Evolutionary conservation across 805 yeast species (phyloP).

Genomic region (Candida multigemmis): DNA sequence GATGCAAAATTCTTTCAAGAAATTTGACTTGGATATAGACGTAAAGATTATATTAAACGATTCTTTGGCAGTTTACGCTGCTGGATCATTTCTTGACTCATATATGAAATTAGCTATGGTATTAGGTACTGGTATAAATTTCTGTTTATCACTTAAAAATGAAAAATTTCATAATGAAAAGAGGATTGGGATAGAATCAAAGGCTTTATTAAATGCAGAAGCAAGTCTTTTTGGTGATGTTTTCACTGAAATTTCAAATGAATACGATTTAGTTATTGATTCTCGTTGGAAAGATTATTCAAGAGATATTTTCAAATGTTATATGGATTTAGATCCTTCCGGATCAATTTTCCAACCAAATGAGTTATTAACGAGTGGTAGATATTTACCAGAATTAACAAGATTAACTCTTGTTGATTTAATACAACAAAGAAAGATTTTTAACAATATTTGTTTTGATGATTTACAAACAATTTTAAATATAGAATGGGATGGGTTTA

Average conservation of each 20-base stretch:
- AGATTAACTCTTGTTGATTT: slow-evolving; percentile 33
- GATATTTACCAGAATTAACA: slow-evolving; percentile 47
- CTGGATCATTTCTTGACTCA: slow-evolving; percentile 35
- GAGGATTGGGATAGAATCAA: slow-evolving; percentile 5
- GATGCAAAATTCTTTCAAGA: slow-evolving; percentile 23
- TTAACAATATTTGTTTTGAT: slow-evolving; percentile 8
- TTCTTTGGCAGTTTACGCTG: slow-evolving; percentile 54
- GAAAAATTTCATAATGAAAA: slow-evolving; percentile 9
- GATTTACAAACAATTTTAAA: slow-evolving; percentile 3
- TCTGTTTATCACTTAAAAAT: slow-evolving; percentile 31
- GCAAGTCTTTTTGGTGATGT: slow-evolving; percentile 44
- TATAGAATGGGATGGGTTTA: slow-evolving; percentile 19
- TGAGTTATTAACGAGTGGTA: slow-evolving; percentile 46
- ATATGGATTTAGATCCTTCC: slow-evolving; percentile 16
- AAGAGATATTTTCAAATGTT: slow-evolving; percentile 12
- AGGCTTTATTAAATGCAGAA: slow-evolving; percentile 39
- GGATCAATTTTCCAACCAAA: slow-evolving; percentile 42
- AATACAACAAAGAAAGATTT: slow-evolving; percentile 17
- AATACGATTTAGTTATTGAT: slow-evolving; percentile 32
- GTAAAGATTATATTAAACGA: slow-evolving; percentile 50
- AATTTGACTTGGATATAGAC: slow-evolving; percentile 16
- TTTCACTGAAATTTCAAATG: slow-evolving; percentile 21
- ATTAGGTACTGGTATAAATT: slow-evolving; percentile 61
- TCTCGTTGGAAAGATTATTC: slow-evolving; percentile 8
- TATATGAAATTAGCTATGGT: slow-evolving; percentile 43